Percentiles rank a stretch among this genome's conserved stretches.
These are phyloP conservation scores for Colletotrichum gloeosporioides DNA, from an alignment of 2,329 filamentous ascomycete species.

Conservation along the genomic window DNA sequence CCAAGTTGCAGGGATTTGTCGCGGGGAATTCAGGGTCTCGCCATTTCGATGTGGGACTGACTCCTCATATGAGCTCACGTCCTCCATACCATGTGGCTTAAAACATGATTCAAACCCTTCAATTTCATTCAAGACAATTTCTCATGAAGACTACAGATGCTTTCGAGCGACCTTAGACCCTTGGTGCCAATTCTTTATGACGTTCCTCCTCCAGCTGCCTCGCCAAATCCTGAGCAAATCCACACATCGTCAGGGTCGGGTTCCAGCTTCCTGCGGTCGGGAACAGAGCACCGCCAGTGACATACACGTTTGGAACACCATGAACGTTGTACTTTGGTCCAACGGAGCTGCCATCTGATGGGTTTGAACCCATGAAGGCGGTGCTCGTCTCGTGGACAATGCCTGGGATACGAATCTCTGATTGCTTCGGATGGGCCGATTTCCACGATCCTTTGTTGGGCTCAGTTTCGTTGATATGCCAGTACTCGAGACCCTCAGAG, in stretches of 20 bases:
- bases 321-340: background rate
- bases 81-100: background rate
- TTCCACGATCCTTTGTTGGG: background rate
- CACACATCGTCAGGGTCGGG: background rate
- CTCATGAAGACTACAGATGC: background rate
- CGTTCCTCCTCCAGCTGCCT: background rate
- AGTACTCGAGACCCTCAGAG: background rate
- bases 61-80: background rate
- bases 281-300: background rate
- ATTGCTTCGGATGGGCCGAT: background rate
- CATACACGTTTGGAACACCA: background rate
- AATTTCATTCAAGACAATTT: background rate
- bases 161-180: fast-evolving
- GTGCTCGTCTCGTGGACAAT: background rate
- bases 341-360: background rate
- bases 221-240: background rate
- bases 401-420: background rate
- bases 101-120: background rate
- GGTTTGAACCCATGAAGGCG: background rate
- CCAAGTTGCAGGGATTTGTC: slow-evolving; percentile 7
- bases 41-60: background rate
- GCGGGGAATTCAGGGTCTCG: slow-evolving; percentile 11
- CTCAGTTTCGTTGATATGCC: background rate
- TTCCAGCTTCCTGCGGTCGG: background rate
- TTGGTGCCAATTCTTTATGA: background rate